Evolutionary conservation across 192 early-diverging fungal species (phyloP).

Genomic region (Backusella psychrophila): DNA sequence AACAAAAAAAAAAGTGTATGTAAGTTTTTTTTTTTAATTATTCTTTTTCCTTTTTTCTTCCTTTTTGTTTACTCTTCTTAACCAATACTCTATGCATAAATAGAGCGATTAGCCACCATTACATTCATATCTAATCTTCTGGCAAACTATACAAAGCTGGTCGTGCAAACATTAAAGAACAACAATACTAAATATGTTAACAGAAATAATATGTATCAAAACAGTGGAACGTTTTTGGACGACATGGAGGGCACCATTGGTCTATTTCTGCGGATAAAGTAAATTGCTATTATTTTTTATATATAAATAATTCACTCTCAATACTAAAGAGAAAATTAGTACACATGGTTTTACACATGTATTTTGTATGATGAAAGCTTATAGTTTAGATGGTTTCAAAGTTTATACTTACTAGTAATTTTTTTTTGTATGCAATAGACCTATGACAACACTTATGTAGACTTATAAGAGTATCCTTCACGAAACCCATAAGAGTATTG

Average conservation of each 20-base stretch:
- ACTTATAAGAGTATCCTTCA: not conserved
- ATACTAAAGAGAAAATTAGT: not conserved
- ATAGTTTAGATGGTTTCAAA: not conserved
- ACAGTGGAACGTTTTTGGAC: not conserved
- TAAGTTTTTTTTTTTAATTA: too few species aligned
- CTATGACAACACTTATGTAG: not conserved
- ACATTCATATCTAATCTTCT: not conserved
- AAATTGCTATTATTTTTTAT: constrained; percentile 15
- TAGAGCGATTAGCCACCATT: not conserved
- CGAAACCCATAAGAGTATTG: not conserved
- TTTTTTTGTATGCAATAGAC: not conserved
- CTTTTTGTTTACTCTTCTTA: not conserved
- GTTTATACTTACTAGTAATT: not conserved
- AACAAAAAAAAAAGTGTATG: not conserved
- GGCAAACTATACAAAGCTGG: not conserved
- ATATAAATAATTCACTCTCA: not conserved
- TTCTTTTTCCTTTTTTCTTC: not conserved
- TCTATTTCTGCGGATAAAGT: not conserved
- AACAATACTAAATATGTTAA: not conserved
- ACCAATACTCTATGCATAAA: not conserved
- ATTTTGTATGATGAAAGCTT: not conserved
- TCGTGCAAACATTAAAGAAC: not conserved
- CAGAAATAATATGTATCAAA: not conserved
- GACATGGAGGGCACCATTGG: not conserved
- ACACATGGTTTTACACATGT: not conserved